phyloP scores from a whole-genome alignment of 2,329 filamentous ascomycete species.

The Ascochyta clinopodiicola region DNA sequence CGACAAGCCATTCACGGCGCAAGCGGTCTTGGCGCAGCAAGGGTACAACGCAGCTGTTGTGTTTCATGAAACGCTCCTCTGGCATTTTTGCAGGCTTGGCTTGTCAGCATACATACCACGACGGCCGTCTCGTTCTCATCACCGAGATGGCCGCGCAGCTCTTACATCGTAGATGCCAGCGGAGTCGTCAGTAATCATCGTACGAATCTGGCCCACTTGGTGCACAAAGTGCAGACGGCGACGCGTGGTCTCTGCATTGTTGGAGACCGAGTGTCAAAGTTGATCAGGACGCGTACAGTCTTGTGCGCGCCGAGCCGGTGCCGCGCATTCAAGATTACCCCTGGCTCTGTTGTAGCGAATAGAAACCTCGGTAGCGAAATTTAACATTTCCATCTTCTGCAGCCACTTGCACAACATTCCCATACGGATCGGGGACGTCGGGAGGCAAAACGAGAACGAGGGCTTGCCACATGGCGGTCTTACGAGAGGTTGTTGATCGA shows the following conservation, averaged over 20 bases:
- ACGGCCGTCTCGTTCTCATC: slow-evolving; percentile 10
- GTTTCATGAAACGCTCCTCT: slow-evolving; percentile 37
- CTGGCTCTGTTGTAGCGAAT: slow-evolving; percentile 23
- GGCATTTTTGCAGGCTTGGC: slow-evolving; percentile 16
- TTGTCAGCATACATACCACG: slow-evolving; percentile 8
- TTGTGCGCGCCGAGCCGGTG: slow-evolving; percentile 36
- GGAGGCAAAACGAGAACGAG: background rate
- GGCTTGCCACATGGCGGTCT: background rate
- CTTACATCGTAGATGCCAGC: background rate
- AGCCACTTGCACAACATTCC: slow-evolving; percentile 16
- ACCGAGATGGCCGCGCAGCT: background rate
- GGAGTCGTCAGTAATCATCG: background rate
- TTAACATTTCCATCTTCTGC: slow-evolving; percentile 27
- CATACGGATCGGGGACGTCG: slow-evolving; percentile 16
- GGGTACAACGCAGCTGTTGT: slow-evolving; percentile 16
- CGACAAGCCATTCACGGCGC: slow-evolving; percentile 25
- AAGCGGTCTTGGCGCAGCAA: slow-evolving; percentile 29
- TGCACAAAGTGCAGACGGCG: slow-evolving; percentile 7
- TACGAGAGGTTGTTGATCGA: background rate
- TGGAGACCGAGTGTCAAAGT: slow-evolving; percentile 16
- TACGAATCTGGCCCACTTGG: slow-evolving; percentile 1
- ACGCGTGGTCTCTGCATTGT: slow-evolving; percentile 31
- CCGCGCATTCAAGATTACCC: slow-evolving; percentile 19
- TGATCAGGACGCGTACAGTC: slow-evolving; percentile 20
- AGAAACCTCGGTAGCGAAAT: slow-evolving; percentile 3